Evolutionary conservation across 208 protist species (phyloP).

Genomic region (Leishmania tarentolae): DNA sequence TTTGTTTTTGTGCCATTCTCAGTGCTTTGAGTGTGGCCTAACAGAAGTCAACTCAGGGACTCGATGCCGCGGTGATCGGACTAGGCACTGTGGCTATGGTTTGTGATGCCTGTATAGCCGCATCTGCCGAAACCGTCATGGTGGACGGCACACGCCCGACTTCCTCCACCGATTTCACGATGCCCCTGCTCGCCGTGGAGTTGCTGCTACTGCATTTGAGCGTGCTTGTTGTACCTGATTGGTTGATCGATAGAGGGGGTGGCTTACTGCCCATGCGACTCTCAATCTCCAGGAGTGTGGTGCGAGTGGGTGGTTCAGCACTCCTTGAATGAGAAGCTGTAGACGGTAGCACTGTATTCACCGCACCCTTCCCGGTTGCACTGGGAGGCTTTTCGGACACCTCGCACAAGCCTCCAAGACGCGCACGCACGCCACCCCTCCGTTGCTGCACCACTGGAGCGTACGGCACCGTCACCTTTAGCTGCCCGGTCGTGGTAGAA

Average conservation of each 20-base stretch:
- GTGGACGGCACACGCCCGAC: not conserved
- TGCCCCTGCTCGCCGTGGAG: not conserved
- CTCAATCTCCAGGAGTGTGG: conserved; percentile 29
- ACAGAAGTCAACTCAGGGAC: not conserved
- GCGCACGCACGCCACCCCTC: conserved; percentile 13
- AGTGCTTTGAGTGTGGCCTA: no score
- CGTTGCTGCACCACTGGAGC: conserved; percentile 47
- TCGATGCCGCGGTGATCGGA: not conserved
- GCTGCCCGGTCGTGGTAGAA: conserved; percentile 71
- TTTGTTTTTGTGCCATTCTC: not conserved
- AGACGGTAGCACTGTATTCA: not conserved
- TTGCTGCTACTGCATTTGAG: not conserved
- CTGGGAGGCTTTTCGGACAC: not conserved
- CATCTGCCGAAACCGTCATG: not conserved
- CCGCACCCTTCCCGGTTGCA: not conserved
- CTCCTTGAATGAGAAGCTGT: not conserved
- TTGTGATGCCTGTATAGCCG: not conserved
- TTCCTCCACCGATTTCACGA: conserved; percentile 6
- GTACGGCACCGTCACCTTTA: conserved; percentile 84
- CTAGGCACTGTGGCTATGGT: not conserved
- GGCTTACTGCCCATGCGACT: conserved; percentile 6
- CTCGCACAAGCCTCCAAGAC: conserved; percentile 6
- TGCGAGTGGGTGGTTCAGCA: not conserved
- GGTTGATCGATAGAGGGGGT: not conserved
- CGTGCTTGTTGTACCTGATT: not conserved